Base-by-base conservation (phyloP, 768 basidiomycete genomes). In the Gyrodon lividus region DNA sequence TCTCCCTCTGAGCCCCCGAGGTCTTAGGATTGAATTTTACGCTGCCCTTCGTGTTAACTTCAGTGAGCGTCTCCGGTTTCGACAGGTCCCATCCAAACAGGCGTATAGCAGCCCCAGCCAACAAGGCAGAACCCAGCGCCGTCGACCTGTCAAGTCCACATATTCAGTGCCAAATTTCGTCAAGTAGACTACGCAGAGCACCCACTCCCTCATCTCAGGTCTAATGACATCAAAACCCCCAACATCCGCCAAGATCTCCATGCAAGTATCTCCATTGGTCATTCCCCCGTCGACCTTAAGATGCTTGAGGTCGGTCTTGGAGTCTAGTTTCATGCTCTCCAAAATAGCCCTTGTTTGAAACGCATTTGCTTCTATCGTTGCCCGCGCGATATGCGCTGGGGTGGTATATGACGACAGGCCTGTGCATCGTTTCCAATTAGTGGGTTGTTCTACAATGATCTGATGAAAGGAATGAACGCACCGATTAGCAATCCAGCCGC, bases 261-360 rank as follows among this genome's bases (percentile, higher is more conserved):
- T 92, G 50, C 86, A 89, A 24, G 89, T 69, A 63, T 96, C 92
- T 30, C 91, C 90, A 58, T 95, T 96, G 10, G 94, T 97, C 89
- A 97, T 95, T 14, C 94, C 93, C n/a, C 97, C 97, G 68, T 98
- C 97, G 31, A 99, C 96, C 68, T 88, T 95, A 56, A 99, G 83
- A 59, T 88, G 80, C 63, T 87, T 85, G 48, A 97, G 78, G 42
- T 89, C 84, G 5, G 77, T 75, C 14, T 79, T 80, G n/a, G 90
- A 87, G 72, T 99, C 96, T 48, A 89, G 73, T 66, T 89, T 86
- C 89, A 99, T 99, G 63, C 90, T 88, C 67, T 98, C 93, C 43
- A 98, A 79, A 59, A 99, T 91, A 7, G 92, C 97, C 51, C 89
- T 83, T 12, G 96, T 97, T 71, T 98, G 95, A 76, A 87, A 98